phyloP scores from a whole-genome alignment of 129 eudicot genomes.

The Glebionis coronaria region DNA sequence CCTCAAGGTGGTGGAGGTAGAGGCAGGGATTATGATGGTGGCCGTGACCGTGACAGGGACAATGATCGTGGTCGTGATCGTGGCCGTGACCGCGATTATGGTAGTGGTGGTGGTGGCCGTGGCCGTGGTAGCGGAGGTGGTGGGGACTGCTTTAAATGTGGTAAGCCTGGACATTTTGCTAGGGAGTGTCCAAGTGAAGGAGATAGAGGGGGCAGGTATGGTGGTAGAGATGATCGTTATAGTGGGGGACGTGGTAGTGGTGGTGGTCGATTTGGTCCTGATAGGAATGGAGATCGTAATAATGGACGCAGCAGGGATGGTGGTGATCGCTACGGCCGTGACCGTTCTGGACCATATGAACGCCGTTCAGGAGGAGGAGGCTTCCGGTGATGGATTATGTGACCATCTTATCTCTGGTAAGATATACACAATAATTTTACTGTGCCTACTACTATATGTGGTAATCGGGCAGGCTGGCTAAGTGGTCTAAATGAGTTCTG shows the following conservation, averaged over 20 bases:
- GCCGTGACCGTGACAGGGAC: constrained; percentile 62
- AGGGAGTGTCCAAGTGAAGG: constrained; percentile 93
- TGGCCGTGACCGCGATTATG: constrained; percentile 60
- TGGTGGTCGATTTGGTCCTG: constrained; percentile 74
- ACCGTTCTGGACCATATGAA: constrained; percentile 95
- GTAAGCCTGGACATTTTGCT: constrained; percentile 99
- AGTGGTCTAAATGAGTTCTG: no score
- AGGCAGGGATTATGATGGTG: constrained; percentile 67
- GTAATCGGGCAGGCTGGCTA: no score
- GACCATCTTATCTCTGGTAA: constrained; percentile 25
- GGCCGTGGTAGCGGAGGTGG: constrained; percentile 66
- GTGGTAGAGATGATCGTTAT: constrained; percentile 78
- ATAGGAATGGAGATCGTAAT: constrained; percentile 77
- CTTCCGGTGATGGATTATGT: constrained; percentile 37
- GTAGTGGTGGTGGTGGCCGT: constrained; percentile 58
- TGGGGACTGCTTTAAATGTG: constrained; percentile 94
- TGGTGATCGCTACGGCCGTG: constrained; percentile 82
- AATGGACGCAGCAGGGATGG: constrained; percentile 77
- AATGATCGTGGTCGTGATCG: constrained; percentile 68
- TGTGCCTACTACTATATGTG: background rate
- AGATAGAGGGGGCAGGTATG: constrained; percentile 67
- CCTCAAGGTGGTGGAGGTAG: constrained; percentile 66
- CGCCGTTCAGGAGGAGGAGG: constrained; percentile 64
- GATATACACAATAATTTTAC: background rate
- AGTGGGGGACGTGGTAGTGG: constrained; percentile 69